Percentiles rank a stretch among this genome's conserved stretches.
These are phyloP conservation scores for Endoconidiophora laricicola DNA, from an alignment of 2,329 filamentous ascomycete genomes.

Conservation along the genomic window DNA sequence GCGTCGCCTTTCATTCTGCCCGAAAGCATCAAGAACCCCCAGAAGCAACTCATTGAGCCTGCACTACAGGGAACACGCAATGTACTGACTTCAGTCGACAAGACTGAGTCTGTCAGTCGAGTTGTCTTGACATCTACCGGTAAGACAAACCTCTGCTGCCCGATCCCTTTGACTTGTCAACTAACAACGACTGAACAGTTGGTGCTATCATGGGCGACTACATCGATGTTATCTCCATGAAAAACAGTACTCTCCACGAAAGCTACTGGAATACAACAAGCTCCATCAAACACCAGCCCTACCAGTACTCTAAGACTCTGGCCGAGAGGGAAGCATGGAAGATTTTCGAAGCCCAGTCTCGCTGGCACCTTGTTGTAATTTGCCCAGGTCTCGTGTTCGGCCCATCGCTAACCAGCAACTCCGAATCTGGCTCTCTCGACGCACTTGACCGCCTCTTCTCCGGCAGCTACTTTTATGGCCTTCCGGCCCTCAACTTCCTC, in stretches of 20 bases:
- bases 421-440: conserved; percentile 16
- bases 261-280: conserved; percentile 2
- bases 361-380: conserved; percentile 13
- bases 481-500: conserved; percentile 17
- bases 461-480: conserved; percentile 17
- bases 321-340: conserved; percentile 15
- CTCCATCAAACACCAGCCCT: neutral
- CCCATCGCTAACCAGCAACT: conserved; percentile 13
- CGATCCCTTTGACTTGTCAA: neutral
- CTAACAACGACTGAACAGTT: neutral
- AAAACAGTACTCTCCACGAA: neutral
- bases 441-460: conserved; percentile 17
- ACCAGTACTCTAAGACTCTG: conserved; percentile 13
- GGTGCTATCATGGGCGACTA: conserved; percentile 5
- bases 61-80: conserved; percentile 15
- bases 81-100: conserved; percentile 13
- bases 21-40: conserved; percentile 8
- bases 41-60: conserved; percentile 14
- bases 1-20: conserved; percentile 20
- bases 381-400: conserved; percentile 14
- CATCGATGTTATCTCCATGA: conserved; percentile 1
- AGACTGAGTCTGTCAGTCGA: conserved; percentile 13
- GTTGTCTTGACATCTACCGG: conserved; percentile 14
- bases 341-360: conserved; percentile 10
- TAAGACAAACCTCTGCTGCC: neutral